Base-by-base conservation (phyloP, 805 yeast species). In the Wickerhamiella musiphila region DNA sequence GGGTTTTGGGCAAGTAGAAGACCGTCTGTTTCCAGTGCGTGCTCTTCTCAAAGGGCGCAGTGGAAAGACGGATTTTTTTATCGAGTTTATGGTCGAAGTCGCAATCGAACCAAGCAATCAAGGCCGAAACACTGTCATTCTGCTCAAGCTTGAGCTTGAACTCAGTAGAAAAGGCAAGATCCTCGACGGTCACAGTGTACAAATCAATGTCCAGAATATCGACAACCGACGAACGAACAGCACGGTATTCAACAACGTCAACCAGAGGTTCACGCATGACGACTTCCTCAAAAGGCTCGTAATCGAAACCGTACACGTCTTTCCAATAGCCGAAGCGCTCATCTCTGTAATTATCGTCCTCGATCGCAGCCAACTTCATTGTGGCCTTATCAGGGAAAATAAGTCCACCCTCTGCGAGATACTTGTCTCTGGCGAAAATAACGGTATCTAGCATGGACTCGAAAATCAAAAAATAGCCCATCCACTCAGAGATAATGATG, bases 1-100 rank as follows among this genome's bases (percentile, higher is more conserved):
- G 57, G 18, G 79, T 93, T 47, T 81, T 78, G 45, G 68, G 72
- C 49, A 86, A 65, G 56, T 90, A 92, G 58, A 92, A 83, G 1
- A 90, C 92, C 13, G 94, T 78, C 61, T 90, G 98, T 56, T 90
- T 92, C 99, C 99, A 90, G 61, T 90, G 99, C 11, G 98, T 90
- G 64, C 84, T 83, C 45, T 73, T 70, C 29, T 83, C 74, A 58
- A 78, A 83, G 22, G 99, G 94, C 16, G 96, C 96, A 10, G 99
- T 92, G 14, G 90, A 75, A 52, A 90, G 84, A 20, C 60, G 61
- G 36, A 86, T 75, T 13, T 63, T 61, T 38, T 54, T 52, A 35
- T 49, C 53, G 35, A 57, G 45, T 43, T 66, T 68, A 20, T 29
- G 37, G 44, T 71, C 69, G 68, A 90, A 90, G 42, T 69, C 84